Percentiles rank a stretch among this genome's conserved stretches.
These are phyloP conservation scores for Colletotrichum horii DNA, from an alignment of 2,329 filamentous ascomycete genomes.

Conservation along the genomic window DNA sequence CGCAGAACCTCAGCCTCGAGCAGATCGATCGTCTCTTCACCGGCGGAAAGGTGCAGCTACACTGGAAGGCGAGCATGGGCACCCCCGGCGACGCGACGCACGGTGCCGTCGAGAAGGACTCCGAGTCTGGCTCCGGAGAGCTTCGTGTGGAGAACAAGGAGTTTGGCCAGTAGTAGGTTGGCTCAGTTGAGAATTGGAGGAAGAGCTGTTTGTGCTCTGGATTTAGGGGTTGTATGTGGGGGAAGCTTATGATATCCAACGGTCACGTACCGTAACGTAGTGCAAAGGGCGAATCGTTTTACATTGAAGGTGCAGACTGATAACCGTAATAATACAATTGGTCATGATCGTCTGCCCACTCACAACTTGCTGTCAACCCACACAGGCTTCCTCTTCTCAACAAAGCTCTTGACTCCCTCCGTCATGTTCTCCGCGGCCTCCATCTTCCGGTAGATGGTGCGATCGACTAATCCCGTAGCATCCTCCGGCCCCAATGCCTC, in stretches of 20 bases:
- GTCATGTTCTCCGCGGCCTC: constrained; percentile 74
- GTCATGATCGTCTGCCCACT: constrained; percentile 4
- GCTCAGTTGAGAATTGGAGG: no score
- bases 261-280: neutral
- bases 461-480: constrained; percentile 61
- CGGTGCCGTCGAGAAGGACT: constrained; percentile 3
- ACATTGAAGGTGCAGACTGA: neutral
- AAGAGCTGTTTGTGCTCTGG: neutral
- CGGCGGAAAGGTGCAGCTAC: constrained; percentile 32
- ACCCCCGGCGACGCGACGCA: constrained; percentile 28
- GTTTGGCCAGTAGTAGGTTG: neutral
- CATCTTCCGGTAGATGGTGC: constrained; percentile 64
- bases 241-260: neutral
- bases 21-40: constrained; percentile 50
- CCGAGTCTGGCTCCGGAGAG: constrained; percentile 8
- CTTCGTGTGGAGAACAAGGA: constrained; percentile 19
- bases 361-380: constrained; percentile 71
- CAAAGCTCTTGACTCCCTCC: constrained; percentile 77
- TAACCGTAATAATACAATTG: neutral
- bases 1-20: constrained; percentile 51
- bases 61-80: constrained; percentile 37
- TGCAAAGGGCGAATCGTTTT: neutral
- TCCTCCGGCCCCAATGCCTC: constrained; percentile 70
- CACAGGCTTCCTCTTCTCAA: constrained; percentile 73
- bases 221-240: neutral